Base-by-base conservation (phyloP, 345 rosid species). In the Syzygium aromaticum region DNA sequence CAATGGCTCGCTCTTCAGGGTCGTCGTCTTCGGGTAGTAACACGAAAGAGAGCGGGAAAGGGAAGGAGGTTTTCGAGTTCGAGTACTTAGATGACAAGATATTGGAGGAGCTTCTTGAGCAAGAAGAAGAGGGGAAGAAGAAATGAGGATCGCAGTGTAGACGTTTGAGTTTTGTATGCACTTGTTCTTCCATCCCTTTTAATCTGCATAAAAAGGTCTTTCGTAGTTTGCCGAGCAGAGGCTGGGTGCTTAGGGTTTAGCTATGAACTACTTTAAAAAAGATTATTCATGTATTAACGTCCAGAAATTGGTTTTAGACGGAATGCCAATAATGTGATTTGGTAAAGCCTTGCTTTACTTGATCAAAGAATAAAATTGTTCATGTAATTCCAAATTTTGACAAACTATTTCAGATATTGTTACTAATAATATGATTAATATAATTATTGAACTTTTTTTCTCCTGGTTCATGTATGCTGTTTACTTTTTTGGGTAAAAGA, bases 91-190 rank as follows among this genome's bases (percentile, higher is more conserved):
- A 96, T 87, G 93, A 95, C 28, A 92, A 88, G 88, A 93, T 96
- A 51, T 90, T 96, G 92, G 99, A 96, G 87, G 98, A 96, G 15
- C 96, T 96, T 91, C 98, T 96, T 86, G 95, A 94, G 88, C 83
- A 92, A 59, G 96, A 93, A 86, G 96, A 95, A 38, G 93, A 91
- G 17, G 52, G 25, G 91, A 94, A 92, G 90, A 92, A 88, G 89
- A 93, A 86, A 49, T 54, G 87, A 86, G 12, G 57, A 0, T 27
- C 43, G 51, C 28, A 38, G 10, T 6, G 49, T 30, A 21, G 1
- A 52, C 63, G 63, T 22, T 84, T 22, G 61, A 28, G 5, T 52
- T 2, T 19, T n/a, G 53, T 28, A 52, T 28, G 43, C 46, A 53
- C 86, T 52, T 38, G 46, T 38, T 73, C 27, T 38, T 73, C 82